A percentile compares a stretch with the other conserved stretches of the same genome.
phyloP scores from a whole-genome alignment of 2,329 filamentous ascomycete species.

The Calonectria pseudoreteaudii region DNA sequence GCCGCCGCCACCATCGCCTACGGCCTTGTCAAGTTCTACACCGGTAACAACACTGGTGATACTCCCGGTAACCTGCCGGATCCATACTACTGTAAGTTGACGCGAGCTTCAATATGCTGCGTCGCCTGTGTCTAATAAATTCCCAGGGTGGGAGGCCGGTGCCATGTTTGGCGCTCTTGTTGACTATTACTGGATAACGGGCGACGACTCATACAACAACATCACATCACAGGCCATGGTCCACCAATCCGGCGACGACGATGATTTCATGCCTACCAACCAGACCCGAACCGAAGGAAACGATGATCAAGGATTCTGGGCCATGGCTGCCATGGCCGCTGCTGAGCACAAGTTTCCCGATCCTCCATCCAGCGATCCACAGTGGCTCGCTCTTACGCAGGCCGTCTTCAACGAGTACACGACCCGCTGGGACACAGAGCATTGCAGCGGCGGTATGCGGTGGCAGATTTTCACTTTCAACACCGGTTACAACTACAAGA shows the following conservation, averaged over 20 bases:
- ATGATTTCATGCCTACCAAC: slow-evolving; percentile 75
- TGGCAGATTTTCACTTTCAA: slow-evolving; percentile 91
- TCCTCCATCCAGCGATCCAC: slow-evolving; percentile 70
- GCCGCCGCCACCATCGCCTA: slow-evolving; percentile 61
- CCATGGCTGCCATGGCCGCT: slow-evolving; percentile 82
- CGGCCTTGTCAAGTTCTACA: slow-evolving; percentile 62
- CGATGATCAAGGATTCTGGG: slow-evolving; percentile 88
- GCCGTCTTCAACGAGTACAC: slow-evolving; percentile 85
- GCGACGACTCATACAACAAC: slow-evolving; percentile 73
- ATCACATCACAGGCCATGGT: slow-evolving; percentile 69
- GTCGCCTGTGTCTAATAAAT: slow-evolving; percentile 25
- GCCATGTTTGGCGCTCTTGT: slow-evolving; percentile 78
- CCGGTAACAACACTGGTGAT: slow-evolving; percentile 70
- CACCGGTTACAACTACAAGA: slow-evolving; percentile 77
- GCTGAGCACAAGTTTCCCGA: slow-evolving; percentile 82
- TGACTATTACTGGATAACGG: slow-evolving; percentile 79
- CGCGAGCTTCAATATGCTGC: slow-evolving; percentile 44
- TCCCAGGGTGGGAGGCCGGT: slow-evolving; percentile 76
- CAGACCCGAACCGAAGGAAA: slow-evolving; percentile 73
- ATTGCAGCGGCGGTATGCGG: slow-evolving; percentile 79
- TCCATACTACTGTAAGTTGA: slow-evolving; percentile 72
- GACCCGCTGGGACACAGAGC: slow-evolving; percentile 72
- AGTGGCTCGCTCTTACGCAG: slow-evolving; percentile 82
- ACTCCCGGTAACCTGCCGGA: slow-evolving; percentile 68
- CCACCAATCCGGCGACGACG: slow-evolving; percentile 69